Base-by-base conservation (phyloP, 768 basidiomycete species). In the Pleurotus salmoneostramineus region DNA sequence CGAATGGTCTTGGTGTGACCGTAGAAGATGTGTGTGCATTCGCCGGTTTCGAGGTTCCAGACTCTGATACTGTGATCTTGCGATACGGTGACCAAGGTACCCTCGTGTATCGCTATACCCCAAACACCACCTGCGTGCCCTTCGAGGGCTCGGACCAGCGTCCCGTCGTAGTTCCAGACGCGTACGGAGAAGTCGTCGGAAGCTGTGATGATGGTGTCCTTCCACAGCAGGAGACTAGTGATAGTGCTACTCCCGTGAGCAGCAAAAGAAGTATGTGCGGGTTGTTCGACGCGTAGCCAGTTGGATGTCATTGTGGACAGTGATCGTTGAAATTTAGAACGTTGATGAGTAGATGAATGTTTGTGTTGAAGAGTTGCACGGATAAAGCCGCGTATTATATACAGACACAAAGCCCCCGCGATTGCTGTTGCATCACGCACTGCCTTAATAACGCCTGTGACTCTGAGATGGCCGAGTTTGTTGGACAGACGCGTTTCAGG, bases 61-160 rank as follows among this genome's bases (percentile, higher is more conserved):
- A 55, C 43, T 27, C 52, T 37, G 35, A 55, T 40, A 7, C 36
- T 55, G 21, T 40, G 31, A 31, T 55, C 52, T n/a, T 37, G 35
- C 36, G 52, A 55, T n/a, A 31, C 52, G 40, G 37, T 55, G 8
- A 55, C 52, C 37, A 55, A 42, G 11, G 52, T 43, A 15, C 42
- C 52, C 17, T 31, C 7, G 37, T 55, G 36, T 3, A 55, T 36
- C 1, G 52, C 52, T 21, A 55, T 15, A 3, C 52, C 52, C 52
- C 52, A 55, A 15, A 55, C 52, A 5, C 52, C 52, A 4, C 52
- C 40, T 12, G 36, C 27, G 40, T 55, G 52, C 2, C 52, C 52
- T n/a, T 43, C 52, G 5, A 55, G 40, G 17, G 36, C 15, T 43
- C 40, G 36, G 11, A 31, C 36, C 14, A 40, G 52, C 2, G 35